Evolutionary conservation across 208 protist species (phyloP), one percentile per base, ranked within the genome.

Genomic region (Leptomonas pyrrhocoris): DNA sequence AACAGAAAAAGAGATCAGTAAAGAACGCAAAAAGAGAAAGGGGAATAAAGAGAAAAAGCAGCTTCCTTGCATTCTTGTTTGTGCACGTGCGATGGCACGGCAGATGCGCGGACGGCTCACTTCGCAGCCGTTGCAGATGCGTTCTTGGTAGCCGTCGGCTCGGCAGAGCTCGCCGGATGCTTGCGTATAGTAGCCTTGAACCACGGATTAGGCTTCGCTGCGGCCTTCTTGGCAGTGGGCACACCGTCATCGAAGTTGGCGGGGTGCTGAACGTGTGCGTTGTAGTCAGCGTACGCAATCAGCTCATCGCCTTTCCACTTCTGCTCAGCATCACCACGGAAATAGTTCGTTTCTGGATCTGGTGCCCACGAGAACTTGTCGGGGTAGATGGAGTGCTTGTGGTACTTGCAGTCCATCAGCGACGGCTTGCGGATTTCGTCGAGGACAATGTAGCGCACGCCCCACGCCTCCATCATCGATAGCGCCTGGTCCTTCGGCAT

Each of bases 291-390:
- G 76, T 96, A 96, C 21, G 68, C 75, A 51, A 96, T 92, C 21
- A 86, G 83, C 62, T 94, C 85, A 36, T 88, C 76, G 21, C 87
- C 85, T 64, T 89, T 89, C 91, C 91, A 96, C 71, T 89, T 89
- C 75, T 68, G 93, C 67, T 96, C 91, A 4, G 84, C 83, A 62
- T 96, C 91, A 8, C 91, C 88, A 27, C 85, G 81, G 64, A 77
- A 72, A 46, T 81, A 73, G 74, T 94, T 90, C 34, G 82, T 93
- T 57, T 86, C 77, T 9, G 91, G 91, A 57, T 85, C 74, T 7
- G 85, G 87, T 7, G 84, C 74, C 79, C 89, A 94, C 27, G 78
- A 77, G 71, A 96, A 96, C 63, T 96, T 96, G 76, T 94, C 68
- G 9, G 85, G 67, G 79, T 88, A 96, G 30, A 96, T 67, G 2